These are phyloP conservation scores for Diaporthe sp. DNA, from an alignment of 2,329 filamentous ascomycete genomes.

Conservation along the genomic window DNA sequence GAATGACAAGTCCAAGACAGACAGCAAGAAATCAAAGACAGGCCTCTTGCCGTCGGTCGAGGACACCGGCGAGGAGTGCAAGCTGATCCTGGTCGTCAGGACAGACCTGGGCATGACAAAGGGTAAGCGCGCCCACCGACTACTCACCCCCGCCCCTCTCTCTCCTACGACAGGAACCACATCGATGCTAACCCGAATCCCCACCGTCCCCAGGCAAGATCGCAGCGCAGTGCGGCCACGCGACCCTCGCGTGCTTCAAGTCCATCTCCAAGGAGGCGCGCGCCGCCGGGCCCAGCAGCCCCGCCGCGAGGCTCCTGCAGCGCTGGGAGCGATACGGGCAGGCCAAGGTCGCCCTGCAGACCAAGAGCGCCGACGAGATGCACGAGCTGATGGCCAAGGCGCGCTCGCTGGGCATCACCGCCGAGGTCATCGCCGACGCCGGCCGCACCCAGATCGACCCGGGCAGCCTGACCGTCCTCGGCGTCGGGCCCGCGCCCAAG, in stretches of 20 bases:
- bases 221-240: conserved; percentile 93
- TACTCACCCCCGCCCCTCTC: neutral
- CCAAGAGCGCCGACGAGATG: conserved; percentile 88
- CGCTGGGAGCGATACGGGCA: conserved; percentile 91
- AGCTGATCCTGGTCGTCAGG: conserved; percentile 91
- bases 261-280: conserved; percentile 72
- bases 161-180: too few relatives aligned
- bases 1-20: conserved; percentile 48
- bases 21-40: conserved; percentile 57
- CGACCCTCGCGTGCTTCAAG: conserved; percentile 98
- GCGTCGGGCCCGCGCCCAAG: conserved; percentile 85
- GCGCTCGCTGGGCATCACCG: conserved; percentile 85
- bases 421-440: conserved; percentile 94
- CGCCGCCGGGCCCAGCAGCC: conserved; percentile 61
- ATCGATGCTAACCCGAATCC: neutral
- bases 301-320: conserved; percentile 75
- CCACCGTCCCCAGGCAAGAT: conserved; percentile 83
- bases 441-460: conserved; percentile 96
- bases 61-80: conserved; percentile 82
- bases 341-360: conserved; percentile 93
- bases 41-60: conserved; percentile 48
- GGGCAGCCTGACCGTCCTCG: conserved; percentile 92
- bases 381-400: conserved; percentile 82
- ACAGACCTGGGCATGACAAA: conserved; percentile 98
- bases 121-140: conserved; percentile 67